Percentiles rank a stretch among this genome's conserved stretches.
phyloP scores from a whole-genome alignment of 2,329 filamentous ascomycete species.

The Tolypocladium cylindrosporum region DNA sequence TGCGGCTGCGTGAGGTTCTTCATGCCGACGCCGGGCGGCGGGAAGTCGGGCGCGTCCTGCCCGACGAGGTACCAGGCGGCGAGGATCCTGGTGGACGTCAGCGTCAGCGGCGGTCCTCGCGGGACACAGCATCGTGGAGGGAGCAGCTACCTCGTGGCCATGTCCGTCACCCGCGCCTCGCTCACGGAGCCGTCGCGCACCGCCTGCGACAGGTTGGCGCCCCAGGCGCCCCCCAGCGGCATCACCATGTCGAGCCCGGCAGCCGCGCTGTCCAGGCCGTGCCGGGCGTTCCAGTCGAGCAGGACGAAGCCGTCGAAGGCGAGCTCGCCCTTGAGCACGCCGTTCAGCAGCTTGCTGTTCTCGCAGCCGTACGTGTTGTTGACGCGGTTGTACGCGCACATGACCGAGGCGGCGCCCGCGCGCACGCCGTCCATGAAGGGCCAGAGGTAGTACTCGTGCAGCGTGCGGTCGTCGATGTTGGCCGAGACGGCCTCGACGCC shows the following conservation, averaged over 20 bases:
- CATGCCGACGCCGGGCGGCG: slow-evolving; percentile 38
- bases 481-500: slow-evolving; percentile 43
- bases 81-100: slow-evolving; percentile 42
- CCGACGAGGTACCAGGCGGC: slow-evolving; percentile 49
- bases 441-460: slow-evolving; percentile 58
- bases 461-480: slow-evolving; percentile 54
- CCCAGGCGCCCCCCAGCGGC: slow-evolving; percentile 46
- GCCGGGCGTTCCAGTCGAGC: slow-evolving; percentile 60
- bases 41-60: slow-evolving; percentile 36
- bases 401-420: slow-evolving; percentile 47
- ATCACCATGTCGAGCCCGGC: slow-evolving; percentile 62
- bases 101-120: not conserved
- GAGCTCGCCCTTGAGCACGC: slow-evolving; percentile 52
- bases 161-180: slow-evolving; percentile 64
- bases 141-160: slow-evolving; percentile 49
- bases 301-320: slow-evolving; percentile 61
- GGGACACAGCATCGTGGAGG: not conserved
- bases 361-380: slow-evolving; percentile 69
- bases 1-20: slow-evolving; percentile 49
- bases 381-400: slow-evolving; percentile 63
- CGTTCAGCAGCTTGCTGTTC: slow-evolving; percentile 60
- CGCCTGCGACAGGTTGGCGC: slow-evolving; percentile 60
- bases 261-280: slow-evolving; percentile 44
- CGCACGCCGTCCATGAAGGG: slow-evolving; percentile 53
- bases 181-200: slow-evolving; percentile 69